Percentiles rank a stretch among this genome's conserved stretches.
Conservation (phyloP, 1,284 basidiomycete genomes). For the Cutaneotrichosporon arboriforme region DNA sequence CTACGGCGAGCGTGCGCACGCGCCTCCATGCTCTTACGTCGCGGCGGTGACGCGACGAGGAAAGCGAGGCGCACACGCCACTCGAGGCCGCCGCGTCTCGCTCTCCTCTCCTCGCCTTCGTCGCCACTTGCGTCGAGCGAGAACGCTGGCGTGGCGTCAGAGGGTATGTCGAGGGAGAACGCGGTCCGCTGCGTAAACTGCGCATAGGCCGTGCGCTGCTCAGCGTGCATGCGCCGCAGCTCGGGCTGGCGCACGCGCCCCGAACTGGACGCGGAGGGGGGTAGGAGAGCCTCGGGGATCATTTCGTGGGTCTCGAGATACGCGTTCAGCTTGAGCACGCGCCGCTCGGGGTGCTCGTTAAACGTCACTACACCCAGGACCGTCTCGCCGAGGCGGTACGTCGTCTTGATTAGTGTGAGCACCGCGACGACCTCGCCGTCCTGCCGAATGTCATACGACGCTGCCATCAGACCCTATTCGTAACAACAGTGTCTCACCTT, state of each 20-base stretch:
- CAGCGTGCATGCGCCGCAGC: slow-evolving; percentile 62
- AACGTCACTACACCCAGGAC: slow-evolving; percentile 79
- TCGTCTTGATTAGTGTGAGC: slow-evolving; percentile 82
- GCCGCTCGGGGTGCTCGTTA: slow-evolving; percentile 54
- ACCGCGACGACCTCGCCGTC: slow-evolving; percentile 79
- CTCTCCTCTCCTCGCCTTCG: slow-evolving; percentile 7
- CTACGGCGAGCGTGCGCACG: background rate
- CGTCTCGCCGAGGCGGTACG: slow-evolving; percentile 83
- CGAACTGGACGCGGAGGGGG: slow-evolving; percentile 48
- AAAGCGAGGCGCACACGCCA: slow-evolving; percentile 80
- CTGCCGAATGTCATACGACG: slow-evolving; percentile 87
- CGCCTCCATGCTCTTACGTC: slow-evolving; percentile 35
- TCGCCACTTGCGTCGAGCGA: slow-evolving; percentile 50
- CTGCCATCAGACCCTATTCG: slow-evolving; percentile 50
- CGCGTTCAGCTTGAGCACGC: slow-evolving; percentile 61
- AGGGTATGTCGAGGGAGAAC: slow-evolving; percentile 82
- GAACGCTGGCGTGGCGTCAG: slow-evolving; percentile 80
- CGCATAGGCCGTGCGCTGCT: slow-evolving; percentile 70
- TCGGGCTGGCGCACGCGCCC: slow-evolving; percentile 25
- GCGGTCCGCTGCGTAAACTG: slow-evolving; percentile 65
- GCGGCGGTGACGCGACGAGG: slow-evolving; percentile 61
- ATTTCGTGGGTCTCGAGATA: slow-evolving; percentile 78
- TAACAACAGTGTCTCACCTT: slow-evolving; percentile 54
- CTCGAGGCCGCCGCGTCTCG: slow-evolving; percentile 61
- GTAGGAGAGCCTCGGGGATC: slow-evolving; percentile 56